Evolutionary conservation across 495 filamentous ascomycete genomes (phyloP), one percentile per base, ranked within the genome.

Genomic region (Neurospora intermedia): DNA sequence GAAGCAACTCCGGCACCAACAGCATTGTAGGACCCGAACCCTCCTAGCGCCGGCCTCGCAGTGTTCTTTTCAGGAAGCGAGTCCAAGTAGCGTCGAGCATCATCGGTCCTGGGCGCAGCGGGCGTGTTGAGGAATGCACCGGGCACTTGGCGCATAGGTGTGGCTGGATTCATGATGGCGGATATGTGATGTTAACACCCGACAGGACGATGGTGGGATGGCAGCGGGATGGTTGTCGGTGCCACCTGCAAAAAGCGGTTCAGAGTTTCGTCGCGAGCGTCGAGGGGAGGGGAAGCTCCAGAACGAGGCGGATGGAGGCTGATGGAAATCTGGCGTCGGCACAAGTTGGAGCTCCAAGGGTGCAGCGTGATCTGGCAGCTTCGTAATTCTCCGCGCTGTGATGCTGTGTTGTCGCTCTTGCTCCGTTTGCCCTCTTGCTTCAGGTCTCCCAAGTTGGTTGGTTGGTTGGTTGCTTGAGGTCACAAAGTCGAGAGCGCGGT

Each of bases 91-190:
- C 83, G 75, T 40, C 81, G 81, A 43, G 83, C 83, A 8, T 80
- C 78, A 23, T 81, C 80, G 11, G 82, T 78, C 72, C 70, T 80
- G 76, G 74, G 79, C 13, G 73, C 78, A 69, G 90, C 91, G 69
- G 92, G 92, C 1, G 91, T 94, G 81, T 91, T 88, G 73, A 92
- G 81, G 77, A 87, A 94, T 76, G 91, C 89, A 77, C 92, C 92
- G 66, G 92, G 92, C 73, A 93, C 81, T 69, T 85, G 87, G 82
- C 87, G 87, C 82, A 87, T 86, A 70, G 88, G 91, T 39, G 92
- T 93, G 11, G 84, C 85, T 69, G 89, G 86, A 69, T 89, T 85
- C 81, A 90, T 92, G 77, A 87, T 84, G 89, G 90, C 54, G 3
- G 54, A 62, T 27, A 31, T 31, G 54, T 31, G 54, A 62, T 62